Evolutionary conservation across 2,329 filamentous ascomycete genomes (phyloP), one percentile per base, ranked within the genome.

Genomic region (Herpotrichia juniperi): DNA sequence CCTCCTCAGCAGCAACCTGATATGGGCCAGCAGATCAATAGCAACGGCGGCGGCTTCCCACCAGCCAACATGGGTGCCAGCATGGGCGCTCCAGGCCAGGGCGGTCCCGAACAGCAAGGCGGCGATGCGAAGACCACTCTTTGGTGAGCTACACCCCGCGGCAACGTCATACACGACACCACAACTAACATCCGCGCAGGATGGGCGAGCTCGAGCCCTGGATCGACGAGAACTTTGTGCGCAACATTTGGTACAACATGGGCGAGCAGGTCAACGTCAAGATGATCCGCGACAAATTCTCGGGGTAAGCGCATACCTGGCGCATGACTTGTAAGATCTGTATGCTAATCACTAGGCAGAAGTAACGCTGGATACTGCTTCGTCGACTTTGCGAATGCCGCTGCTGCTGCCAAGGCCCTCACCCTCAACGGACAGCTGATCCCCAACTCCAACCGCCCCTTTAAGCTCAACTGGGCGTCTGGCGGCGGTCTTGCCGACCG

Each of bases 311-410:
- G 57, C 32, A 44, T n/a, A 50, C 40, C 51, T 14, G 43, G 43
- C 52, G 49, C 32, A 50, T 10, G 24, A 22, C 39, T 32, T 43
- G 16, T 17, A n/a, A 24, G n/a, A n/a, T n/a, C n/a, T n/a, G n/a
- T 28, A 32, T 56, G 53, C 72, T 74, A 63, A 74, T 63, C 45
- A 73, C 71, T 58, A 74, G 80, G 80, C 72, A 96, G 91, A 67
- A 97, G 96, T 75, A 99, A 97, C 75, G 94, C 94, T 59, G 94
- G 94, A 55, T 99, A 99, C 79, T 99, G 93, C 79, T 99, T 99
- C 76, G 92, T 97, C 67, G 94, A 97, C 74, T 99, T 99, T 68
- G 72, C 85, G 50, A 88, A 82, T 63, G 83, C 92, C 9, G 91
- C 93, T 32, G 90, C 93, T 54, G 94, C 94, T 35, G 88, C 86